A percentile compares a stretch with the other conserved stretches of the same genome.
phyloP scores from a whole-genome alignment of 2,329 filamentous ascomycete species.

The Clonostachys sp. region DNA sequence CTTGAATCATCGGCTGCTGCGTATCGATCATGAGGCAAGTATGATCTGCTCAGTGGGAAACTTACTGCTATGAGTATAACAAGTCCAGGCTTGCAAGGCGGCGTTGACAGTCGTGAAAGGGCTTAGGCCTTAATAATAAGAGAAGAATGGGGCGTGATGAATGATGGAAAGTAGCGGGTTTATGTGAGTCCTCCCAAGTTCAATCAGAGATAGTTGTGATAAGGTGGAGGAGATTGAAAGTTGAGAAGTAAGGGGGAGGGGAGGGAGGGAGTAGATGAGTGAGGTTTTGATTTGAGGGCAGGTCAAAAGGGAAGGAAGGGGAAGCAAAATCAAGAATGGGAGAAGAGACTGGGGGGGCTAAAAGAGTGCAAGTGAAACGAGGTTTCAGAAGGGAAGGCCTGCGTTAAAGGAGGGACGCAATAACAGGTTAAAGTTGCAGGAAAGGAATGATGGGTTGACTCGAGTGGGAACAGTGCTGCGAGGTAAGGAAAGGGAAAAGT shows the following conservation, averaged over 20 bases:
- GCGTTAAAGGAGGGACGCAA: no score
- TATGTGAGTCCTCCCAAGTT: neutral
- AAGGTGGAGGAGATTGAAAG: neutral
- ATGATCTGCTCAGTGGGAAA: no score
- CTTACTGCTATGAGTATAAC: no score
- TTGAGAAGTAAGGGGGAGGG: conserved; percentile 2
- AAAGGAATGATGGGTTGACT: no score
- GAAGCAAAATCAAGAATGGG: conserved; percentile 6
- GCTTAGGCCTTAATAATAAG: neutral
- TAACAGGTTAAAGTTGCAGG: no score
- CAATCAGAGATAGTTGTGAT: neutral
- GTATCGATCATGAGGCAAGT: no score
- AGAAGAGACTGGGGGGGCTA: conserved; percentile 11
- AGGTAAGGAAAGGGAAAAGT: no score
- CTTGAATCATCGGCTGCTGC: no score
- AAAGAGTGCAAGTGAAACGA: conserved; percentile 2
- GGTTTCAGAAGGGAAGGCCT: neutral
- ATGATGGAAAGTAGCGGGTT: neutral
- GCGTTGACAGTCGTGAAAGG: neutral
- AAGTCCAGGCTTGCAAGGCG: conserved; percentile 11
- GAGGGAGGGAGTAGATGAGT: conserved; percentile 2
- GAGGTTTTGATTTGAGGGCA: conserved; percentile 6
- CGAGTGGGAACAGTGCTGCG: no score
- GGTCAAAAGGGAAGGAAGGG: conserved; percentile 9
- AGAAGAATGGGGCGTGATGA: neutral